Base-by-base conservation (phyloP, 1,284 basidiomycete genomes). In the Boletellus deceptivus region DNA sequence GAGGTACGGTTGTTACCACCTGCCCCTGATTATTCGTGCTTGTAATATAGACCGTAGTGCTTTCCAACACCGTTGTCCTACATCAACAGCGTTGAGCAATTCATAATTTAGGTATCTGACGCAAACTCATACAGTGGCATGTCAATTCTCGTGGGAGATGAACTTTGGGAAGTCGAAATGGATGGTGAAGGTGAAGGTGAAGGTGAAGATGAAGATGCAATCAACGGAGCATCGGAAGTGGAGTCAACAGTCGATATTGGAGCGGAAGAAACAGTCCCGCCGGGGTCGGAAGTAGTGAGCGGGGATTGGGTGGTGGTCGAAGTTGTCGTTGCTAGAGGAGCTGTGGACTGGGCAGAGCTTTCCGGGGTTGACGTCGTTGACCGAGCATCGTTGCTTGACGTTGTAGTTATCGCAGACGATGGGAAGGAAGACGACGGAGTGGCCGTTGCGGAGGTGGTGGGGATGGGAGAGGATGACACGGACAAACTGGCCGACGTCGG, bases 1-100 rank as follows among this genome's bases (percentile, higher is more conserved):
- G 66, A 22, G 84, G 83, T 18, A 79, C 74, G 46, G 72, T 77
- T 7, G 77, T 75, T 9, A 75, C 71, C 8, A 71, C 67, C 33
- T 70, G 67, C n/a, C 86, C 86, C 41, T 67, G 64, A 53, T 68
- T 72, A 58, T 86, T 76, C 17, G 84, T 88, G 1, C 82, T 83
- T 16, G 76, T 78, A 34, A 85, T 55, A 47, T 76, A 76, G 17
- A 82, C 68, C 2, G 62, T 64, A 1, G 78, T 79, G 27, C 71
- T 77, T 53, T 70, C 65, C 44, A 83, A 70, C 11, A 64, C 62
- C 7, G 83, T 86, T 9, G 77, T 76, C 50, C 83, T 87, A 59
- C 29, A 31, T 53, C 8, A 54, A 49, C 42, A 22, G 22, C n/a
- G 42, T 52, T 60, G 52, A 65, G 56, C 20, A 51, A 59, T 31